Evolutionary conservation across 2,329 filamentous ascomycete genomes (phyloP).

Genomic region (Fusarium austroafricanum): DNA sequence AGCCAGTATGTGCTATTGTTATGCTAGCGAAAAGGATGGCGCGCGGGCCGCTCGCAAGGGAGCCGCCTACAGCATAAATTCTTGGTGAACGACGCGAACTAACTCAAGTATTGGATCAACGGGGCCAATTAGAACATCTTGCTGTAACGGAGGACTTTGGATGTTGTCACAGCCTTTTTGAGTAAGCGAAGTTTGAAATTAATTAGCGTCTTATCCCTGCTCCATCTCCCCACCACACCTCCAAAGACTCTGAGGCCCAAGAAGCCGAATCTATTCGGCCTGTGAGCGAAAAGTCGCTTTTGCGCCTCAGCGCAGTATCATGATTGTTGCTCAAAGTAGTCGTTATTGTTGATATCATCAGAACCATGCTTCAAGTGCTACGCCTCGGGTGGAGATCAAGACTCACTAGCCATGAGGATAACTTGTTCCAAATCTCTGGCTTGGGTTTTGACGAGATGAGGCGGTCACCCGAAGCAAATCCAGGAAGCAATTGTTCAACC

Average conservation of each 20-base stretch:
- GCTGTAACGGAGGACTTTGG: conserved; percentile 6
- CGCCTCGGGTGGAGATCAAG: neutral
- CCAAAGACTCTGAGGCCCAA: conserved; percentile 3
- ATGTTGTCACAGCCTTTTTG: conserved; percentile 24
- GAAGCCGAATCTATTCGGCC: conserved; percentile 34
- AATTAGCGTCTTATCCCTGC: conserved; percentile 31
- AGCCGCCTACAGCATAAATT: conserved; percentile 34
- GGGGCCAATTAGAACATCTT: conserved; percentile 1
- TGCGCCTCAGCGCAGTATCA: neutral
- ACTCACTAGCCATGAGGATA: neutral
- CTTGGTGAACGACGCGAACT: conserved; percentile 9
- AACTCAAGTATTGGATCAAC: conserved; percentile 17
- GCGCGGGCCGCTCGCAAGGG: conserved; percentile 39
- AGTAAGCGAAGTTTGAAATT: conserved; percentile 21
- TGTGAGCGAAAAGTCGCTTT: neutral
- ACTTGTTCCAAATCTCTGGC: conserved; percentile 15
- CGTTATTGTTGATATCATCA: neutral
- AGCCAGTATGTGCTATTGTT: conserved; percentile 34
- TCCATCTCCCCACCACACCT: conserved; percentile 26
- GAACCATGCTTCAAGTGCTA: neutral
- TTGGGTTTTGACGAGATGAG: conserved; percentile 27
- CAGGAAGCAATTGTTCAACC: conserved; percentile 33
- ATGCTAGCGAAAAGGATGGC: conserved; percentile 36
- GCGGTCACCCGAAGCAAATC: conserved; percentile 33
- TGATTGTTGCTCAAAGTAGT: neutral